A percentile compares a stretch with the other conserved stretches of the same genome.
These are phyloP conservation scores for Durusdinium trenchii DNA, from an alignment of 73 alveolate genomes.

Conservation along the genomic window DNA sequence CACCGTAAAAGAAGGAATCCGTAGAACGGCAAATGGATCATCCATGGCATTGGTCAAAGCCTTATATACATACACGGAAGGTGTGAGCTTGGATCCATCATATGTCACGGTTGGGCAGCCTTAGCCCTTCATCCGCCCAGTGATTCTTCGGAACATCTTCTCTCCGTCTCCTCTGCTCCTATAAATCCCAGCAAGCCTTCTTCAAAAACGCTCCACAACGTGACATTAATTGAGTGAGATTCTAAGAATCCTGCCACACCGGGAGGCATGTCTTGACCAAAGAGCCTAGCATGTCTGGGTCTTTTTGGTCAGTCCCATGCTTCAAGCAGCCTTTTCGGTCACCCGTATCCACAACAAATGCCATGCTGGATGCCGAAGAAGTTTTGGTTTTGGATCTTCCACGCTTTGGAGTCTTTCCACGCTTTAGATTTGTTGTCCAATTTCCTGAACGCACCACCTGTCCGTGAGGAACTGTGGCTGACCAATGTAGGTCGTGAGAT, in stretches of 20 bases:
- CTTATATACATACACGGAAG: background rate
- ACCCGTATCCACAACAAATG: too few species aligned
- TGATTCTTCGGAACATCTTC: background rate
- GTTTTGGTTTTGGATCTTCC: background rate
- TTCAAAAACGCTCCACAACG: background rate
- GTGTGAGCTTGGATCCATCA: background rate
- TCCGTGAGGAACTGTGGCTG: slow-evolving; percentile 53
- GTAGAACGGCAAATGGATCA: slow-evolving; percentile 78
- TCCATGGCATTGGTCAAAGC: slow-evolving; percentile 41
- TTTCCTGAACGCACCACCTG: background rate
- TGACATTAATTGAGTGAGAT: background rate
- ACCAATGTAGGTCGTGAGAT: slow-evolving; percentile 58
- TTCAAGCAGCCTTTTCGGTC: too few species aligned
- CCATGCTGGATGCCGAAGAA: background rate
- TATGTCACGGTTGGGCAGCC: background rate
- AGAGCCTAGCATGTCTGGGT: slow-evolving; percentile 55
- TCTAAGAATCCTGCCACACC: slow-evolving; percentile 38
- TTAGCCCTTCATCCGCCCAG: background rate
- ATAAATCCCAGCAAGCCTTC: too few species aligned
- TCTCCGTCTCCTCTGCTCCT: background rate
- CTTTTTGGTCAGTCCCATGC: too few species aligned
- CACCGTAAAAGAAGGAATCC: slow-evolving; percentile 76
- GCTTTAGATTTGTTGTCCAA: too few species aligned
- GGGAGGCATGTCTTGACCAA: slow-evolving; percentile 37
- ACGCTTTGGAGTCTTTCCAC: background rate